Evolutionary conservation across 2,329 filamentous ascomycete genomes (phyloP).

Genomic region (Kalmusia sp.): DNA sequence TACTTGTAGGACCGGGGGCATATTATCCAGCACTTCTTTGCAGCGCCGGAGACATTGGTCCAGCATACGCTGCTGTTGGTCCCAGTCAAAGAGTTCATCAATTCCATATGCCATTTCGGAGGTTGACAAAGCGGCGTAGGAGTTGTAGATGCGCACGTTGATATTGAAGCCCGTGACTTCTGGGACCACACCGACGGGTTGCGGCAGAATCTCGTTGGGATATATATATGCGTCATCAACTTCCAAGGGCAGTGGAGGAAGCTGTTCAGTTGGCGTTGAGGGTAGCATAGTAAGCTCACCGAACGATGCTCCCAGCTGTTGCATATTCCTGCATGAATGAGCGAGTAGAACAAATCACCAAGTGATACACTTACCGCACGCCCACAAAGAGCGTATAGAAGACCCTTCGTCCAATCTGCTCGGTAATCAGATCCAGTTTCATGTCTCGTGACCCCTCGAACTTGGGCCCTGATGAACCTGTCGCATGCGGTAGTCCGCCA

Average conservation of each 20-base stretch:
- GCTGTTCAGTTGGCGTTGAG: constrained; percentile 75
- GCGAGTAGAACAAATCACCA: constrained; percentile 63
- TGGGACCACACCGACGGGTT: constrained; percentile 72
- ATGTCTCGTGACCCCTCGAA: constrained; percentile 46
- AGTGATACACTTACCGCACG: constrained; percentile 70
- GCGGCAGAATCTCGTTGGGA: constrained; percentile 71
- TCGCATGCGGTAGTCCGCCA: constrained; percentile 40
- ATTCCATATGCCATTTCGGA: constrained; percentile 84
- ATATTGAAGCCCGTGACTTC: constrained; percentile 81
- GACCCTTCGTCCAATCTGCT: constrained; percentile 65
- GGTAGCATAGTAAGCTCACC: constrained; percentile 78
- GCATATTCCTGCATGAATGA: constrained; percentile 67
- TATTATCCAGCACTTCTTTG: constrained; percentile 70
- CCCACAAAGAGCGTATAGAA: constrained; percentile 86
- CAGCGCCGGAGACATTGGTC: constrained; percentile 73
- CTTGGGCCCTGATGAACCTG: constrained; percentile 45
- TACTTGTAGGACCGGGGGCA: constrained; percentile 74
- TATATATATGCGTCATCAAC: constrained; percentile 85
- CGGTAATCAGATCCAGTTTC: constrained; percentile 53
- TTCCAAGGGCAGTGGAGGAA: constrained; percentile 80
- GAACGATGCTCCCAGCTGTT: constrained; percentile 76
- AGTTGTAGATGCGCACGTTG: constrained; percentile 78
- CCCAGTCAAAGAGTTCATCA: constrained; percentile 76
- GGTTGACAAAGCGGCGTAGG: constrained; percentile 80
- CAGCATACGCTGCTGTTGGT: constrained; percentile 76